A percentile compares a stretch with the other conserved stretches of the same genome.
phyloP scores from a whole-genome alignment of 164 flowering plant species.

The Nymphaea colorata region DNA sequence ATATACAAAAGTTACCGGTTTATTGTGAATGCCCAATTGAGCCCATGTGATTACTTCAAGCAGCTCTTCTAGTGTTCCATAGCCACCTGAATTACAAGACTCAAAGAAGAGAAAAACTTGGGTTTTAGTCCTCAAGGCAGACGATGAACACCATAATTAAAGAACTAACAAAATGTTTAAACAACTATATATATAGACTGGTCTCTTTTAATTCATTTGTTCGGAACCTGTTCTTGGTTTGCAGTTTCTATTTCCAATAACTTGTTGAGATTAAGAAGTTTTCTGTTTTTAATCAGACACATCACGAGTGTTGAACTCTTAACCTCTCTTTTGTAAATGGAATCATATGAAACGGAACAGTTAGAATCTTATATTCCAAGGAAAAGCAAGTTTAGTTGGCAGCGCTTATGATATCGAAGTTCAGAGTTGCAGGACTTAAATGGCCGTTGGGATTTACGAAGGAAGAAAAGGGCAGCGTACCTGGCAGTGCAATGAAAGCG shows the following conservation, averaged over 20 bases:
- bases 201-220: neutral
- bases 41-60: slow-evolving; percentile 80
- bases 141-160: neutral
- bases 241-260: neutral
- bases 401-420: neutral
- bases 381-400: neutral
- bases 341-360: neutral
- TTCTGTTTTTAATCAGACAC: neutral
- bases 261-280: neutral
- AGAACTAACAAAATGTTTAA: neutral
- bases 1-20: slow-evolving; percentile 31
- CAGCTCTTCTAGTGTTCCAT: slow-evolving; percentile 63
- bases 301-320: no score
- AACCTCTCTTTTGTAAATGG: neutral
- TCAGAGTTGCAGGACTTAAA: no score
- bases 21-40: slow-evolving; percentile 62
- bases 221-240: neutral
- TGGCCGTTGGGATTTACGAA: neutral
- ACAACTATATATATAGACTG: neutral
- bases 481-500: slow-evolving; percentile 81
- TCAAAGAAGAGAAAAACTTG: neutral
- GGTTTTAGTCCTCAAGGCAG: neutral
- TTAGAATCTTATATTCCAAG: neutral
- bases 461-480: slow-evolving; percentile 12
- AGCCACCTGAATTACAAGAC: slow-evolving; percentile 34